Base-by-base conservation (phyloP, 768 basidiomycete genomes). In the Suillus clintonianus region DNA sequence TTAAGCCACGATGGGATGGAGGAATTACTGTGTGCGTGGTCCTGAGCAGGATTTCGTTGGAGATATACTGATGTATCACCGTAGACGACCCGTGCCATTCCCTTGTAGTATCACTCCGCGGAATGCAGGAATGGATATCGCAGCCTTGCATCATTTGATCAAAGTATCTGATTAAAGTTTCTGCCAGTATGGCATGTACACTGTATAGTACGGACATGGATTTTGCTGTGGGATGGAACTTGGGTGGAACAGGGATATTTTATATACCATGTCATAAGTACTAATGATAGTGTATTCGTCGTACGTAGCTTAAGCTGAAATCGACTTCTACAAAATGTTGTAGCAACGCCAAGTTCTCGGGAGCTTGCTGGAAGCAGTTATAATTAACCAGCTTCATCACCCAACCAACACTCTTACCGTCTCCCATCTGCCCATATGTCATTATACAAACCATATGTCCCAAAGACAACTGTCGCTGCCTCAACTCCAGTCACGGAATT, bases 401-500 rank as follows among this genome's bases (percentile, higher is more conserved):
- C 43, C 43, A 48, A 48, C 14, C 24, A 48, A 48, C 47, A 3
- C 24, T 4, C 24, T 27, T 50, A 9, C 14, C 27, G 10, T 17
- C 17, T 30, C 17, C 27, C 50, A 48, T 48, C 50, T 53, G 37
- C 37, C 37, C 17, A 17, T 32, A 62, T 39, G 53, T 62, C 66
- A 19, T 39, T 62, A 17, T 69, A 62, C 65, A 69, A 53, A 14
- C 68, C 68, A 63, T 67, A 69, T 36, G 45, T 64, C 10, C 51
- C 68, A 30, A 54, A n/a, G 37, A 60, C 69, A 6, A 32, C 17
- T 1, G 45, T 61, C 30, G 58, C 24, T 1, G 42, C 60, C 24
- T 63, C 63, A 39, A 56, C 64, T 22, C 19, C 58, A 10, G 32
- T 66, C 53, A 68, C 87, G 0, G 92, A 93, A 69, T 92, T 93